These are phyloP conservation scores for Geosmithia flava DNA, from an alignment of 2,329 filamentous ascomycete species.

Conservation along the genomic window DNA sequence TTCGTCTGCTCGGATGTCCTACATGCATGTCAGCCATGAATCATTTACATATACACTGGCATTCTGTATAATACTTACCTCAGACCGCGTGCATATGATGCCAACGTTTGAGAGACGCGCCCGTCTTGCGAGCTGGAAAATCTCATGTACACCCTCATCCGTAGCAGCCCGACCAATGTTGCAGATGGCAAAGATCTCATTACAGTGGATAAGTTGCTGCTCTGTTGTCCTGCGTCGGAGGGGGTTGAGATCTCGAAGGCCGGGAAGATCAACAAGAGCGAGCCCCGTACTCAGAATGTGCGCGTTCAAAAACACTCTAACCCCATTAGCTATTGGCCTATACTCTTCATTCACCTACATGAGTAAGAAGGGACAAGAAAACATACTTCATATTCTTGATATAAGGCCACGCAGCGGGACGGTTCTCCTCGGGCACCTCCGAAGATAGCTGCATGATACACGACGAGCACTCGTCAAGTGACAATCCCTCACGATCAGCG, in stretches of 20 bases:
- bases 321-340: no score
- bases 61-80: slow-evolving; percentile 15
- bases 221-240: slow-evolving; percentile 30
- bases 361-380: background rate
- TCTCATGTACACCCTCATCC: slow-evolving; percentile 23
- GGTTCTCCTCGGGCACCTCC: slow-evolving; percentile 8
- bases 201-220: slow-evolving; percentile 27
- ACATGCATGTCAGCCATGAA: background rate
- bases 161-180: slow-evolving; percentile 26
- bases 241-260: slow-evolving; percentile 32
- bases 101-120: slow-evolving; percentile 24
- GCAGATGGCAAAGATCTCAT: slow-evolving; percentile 33
- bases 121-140: slow-evolving; percentile 25
- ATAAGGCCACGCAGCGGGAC: slow-evolving; percentile 26
- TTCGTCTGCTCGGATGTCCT: slow-evolving; percentile 20
- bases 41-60: no score
- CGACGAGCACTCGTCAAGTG: slow-evolving; percentile 17
- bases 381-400: slow-evolving; percentile 28
- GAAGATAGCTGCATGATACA: slow-evolving; percentile 23
- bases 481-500: background rate
- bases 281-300: slow-evolving; percentile 34
- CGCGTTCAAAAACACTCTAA: slow-evolving; percentile 29
- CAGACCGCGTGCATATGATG: slow-evolving; percentile 29
- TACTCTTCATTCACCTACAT: no score
- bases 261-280: slow-evolving; percentile 34